Conservation (phyloP, 768 basidiomycete genomes). For the Agaricus blazei region DNA sequence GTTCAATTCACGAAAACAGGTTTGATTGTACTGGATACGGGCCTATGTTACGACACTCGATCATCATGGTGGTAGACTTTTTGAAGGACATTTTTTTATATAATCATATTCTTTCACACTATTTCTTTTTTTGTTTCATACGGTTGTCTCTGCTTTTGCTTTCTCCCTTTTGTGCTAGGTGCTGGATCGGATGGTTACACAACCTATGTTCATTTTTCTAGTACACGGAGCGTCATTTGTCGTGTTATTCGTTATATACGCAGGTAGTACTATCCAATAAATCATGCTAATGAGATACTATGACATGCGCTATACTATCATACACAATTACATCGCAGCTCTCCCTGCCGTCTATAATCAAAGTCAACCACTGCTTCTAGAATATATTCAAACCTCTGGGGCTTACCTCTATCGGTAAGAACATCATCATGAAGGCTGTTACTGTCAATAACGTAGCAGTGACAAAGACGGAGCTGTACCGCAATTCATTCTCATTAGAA, state of each 20-base stretch:
- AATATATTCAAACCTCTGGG: neutral
- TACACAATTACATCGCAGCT: slow-evolving; percentile 23
- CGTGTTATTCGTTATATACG: too few species aligned
- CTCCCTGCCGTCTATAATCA: slow-evolving; percentile 26
- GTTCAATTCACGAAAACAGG: slow-evolving; percentile 12
- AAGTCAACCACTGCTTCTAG: neutral
- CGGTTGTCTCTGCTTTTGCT: neutral
- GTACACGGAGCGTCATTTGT: too few species aligned
- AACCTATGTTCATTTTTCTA: too few species aligned
- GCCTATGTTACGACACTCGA: slow-evolving; percentile 5
- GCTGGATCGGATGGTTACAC: too few species aligned
- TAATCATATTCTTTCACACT: neutral
- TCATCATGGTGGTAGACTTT: slow-evolving; percentile 1
- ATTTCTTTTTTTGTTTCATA: neutral
- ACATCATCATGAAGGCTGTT: slow-evolving; percentile 31
- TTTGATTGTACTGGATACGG: slow-evolving; percentile 11
- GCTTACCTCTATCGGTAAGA: slow-evolving; percentile 44
- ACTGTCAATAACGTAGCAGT: slow-evolving; percentile 42
- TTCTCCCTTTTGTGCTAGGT: neutral
- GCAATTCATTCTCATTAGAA: neutral
- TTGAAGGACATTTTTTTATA: neutral
- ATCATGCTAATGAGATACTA: too few species aligned
- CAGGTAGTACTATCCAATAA: too few species aligned
- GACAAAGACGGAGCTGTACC: slow-evolving; percentile 40
- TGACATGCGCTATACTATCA: too few species aligned